These are phyloP conservation scores for Naganishia albida DNA, from an alignment of 1,284 basidiomycete genomes.

Conservation along the genomic window DNA sequence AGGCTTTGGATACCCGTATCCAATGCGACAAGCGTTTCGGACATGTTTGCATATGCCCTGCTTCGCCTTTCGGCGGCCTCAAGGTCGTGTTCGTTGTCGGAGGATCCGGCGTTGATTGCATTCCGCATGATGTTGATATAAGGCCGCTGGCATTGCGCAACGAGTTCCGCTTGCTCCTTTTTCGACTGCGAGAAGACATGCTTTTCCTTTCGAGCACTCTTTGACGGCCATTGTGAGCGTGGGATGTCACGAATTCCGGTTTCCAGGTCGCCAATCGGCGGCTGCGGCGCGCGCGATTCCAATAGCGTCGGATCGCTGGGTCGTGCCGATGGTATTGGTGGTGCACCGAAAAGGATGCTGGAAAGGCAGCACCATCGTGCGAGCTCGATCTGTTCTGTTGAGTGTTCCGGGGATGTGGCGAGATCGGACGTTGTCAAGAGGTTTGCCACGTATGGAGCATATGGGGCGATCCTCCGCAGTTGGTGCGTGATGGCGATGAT, in stretches of 20 bases:
- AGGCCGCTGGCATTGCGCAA: conserved; percentile 6
- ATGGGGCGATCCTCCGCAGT: conserved; percentile 20
- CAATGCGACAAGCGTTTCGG: conserved; percentile 2
- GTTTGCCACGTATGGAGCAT: conserved; percentile 5
- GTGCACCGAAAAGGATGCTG: conserved; percentile 7
- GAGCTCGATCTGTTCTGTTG: neutral
- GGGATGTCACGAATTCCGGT: conserved; percentile 2
- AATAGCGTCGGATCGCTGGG: neutral
- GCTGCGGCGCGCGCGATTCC: neutral
- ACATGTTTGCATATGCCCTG: neutral
- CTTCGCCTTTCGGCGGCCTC: neutral
- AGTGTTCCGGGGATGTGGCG: neutral
- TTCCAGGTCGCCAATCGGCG: neutral
- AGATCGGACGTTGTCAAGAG: neutral
- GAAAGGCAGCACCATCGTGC: conserved; percentile 25
- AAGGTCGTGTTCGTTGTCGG: neutral
- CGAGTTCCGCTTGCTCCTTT: neutral
- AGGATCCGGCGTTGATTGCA: neutral
- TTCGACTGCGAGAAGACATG: conserved; percentile 12
- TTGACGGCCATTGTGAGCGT: conserved; percentile 15
- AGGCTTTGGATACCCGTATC: conserved; percentile 5
- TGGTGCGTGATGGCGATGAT: conserved; percentile 5
- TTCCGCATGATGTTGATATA: neutral
- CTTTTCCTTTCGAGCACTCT: neutral
- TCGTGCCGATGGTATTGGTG: conserved; percentile 1